Conservation (phyloP, 2,329 filamentous ascomycete genomes). For the Aspergillus calidoustus region DNA sequence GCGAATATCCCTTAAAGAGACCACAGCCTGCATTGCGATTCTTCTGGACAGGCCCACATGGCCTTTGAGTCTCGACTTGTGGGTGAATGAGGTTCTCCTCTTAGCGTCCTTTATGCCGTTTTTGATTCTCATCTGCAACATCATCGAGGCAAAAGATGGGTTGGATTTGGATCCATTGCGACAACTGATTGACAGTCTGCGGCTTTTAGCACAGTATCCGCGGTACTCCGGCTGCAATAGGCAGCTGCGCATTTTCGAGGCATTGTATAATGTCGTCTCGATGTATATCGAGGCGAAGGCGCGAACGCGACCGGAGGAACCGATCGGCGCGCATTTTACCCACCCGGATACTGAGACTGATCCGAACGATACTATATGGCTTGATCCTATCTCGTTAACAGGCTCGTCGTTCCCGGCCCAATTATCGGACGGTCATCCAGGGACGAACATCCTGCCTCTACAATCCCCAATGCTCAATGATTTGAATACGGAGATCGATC, state of each 20-base stretch:
- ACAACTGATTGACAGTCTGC: slow-evolving; percentile 15
- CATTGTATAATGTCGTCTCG: slow-evolving; percentile 17
- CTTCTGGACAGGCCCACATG: background rate
- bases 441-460: too few relatives aligned
- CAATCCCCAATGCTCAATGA: too few relatives aligned
- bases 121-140: slow-evolving; percentile 20
- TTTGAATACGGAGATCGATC: too few relatives aligned
- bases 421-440: too few relatives aligned
- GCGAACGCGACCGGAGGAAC: background rate
- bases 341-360: background rate
- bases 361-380: background rate
- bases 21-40: slow-evolving; percentile 14
- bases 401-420: too few relatives aligned
- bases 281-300: slow-evolving; percentile 18
- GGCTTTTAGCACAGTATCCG: background rate
- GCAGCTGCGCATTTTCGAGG: slow-evolving; percentile 18
- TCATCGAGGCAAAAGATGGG: slow-evolving; percentile 15
- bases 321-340: background rate
- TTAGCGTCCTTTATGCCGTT: slow-evolving; percentile 21
- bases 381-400: background rate
- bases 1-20: slow-evolving; percentile 12
- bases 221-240: slow-evolving; percentile 7
- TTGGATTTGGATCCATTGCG: slow-evolving; percentile 15
- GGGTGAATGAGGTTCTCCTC: slow-evolving; percentile 8
- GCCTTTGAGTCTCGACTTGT: background rate